phyloP scores from a whole-genome alignment of 306 rosid genomes.

The Medicago lupulina region DNA sequence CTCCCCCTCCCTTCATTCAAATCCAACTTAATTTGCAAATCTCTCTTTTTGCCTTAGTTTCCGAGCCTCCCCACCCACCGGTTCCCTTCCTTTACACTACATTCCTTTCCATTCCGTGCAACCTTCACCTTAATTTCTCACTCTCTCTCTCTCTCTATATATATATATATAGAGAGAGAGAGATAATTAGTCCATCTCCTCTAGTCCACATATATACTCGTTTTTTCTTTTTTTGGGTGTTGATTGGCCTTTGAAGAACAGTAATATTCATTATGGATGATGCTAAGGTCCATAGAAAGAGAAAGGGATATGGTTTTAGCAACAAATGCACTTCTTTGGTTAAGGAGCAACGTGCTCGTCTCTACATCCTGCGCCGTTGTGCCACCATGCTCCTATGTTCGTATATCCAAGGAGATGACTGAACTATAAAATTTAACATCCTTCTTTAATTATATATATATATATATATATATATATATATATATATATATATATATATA shows the following conservation, averaged over 20 bases:
- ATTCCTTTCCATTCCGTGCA: conserved; percentile 38
- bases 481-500: no score
- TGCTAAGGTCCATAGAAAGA: conserved; percentile 40
- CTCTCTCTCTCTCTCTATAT: no score
- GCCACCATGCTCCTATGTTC: conserved; percentile 97
- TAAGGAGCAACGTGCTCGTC: conserved; percentile 85
- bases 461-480: no score
- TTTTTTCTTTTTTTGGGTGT: no score
- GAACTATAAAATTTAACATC: not conserved
- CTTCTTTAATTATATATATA: not conserved
- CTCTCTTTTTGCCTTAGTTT: conserved; percentile 58
- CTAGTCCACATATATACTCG: not conserved
- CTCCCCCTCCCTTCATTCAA: conserved; percentile 37
- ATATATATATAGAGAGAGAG: conserved; percentile 10
- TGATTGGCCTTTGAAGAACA: no score
- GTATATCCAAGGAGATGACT: conserved; percentile 89
- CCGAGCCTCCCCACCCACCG: conserved; percentile 65
- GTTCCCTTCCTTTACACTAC: conserved; percentile 55
- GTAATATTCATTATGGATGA: no score
- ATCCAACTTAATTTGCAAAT: conserved; percentile 47
- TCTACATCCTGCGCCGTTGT: conserved; percentile 90
- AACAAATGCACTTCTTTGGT: conserved; percentile 73
- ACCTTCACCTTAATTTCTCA: not conserved
- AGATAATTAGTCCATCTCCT: not conserved
- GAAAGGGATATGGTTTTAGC: conserved; percentile 56